Conservation (phyloP, 768 basidiomycete genomes). For the Tylopilus intermedius region DNA sequence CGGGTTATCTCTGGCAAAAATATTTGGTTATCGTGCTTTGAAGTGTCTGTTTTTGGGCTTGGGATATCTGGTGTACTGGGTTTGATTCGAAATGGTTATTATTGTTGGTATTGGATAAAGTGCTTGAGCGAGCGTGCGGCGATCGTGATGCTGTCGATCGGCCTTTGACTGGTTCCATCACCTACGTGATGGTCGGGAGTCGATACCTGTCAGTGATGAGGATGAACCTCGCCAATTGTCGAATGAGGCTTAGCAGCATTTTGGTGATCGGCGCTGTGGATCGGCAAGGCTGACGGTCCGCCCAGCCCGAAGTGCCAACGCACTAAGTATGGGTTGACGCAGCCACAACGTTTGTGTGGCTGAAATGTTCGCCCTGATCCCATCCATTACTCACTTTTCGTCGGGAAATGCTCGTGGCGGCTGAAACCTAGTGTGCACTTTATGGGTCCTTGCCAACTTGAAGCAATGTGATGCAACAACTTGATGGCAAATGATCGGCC, state of each 20-base stretch:
- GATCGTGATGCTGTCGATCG: not conserved
- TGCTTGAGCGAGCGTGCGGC: not conserved
- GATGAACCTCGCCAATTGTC: not conserved
- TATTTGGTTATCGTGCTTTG: not conserved
- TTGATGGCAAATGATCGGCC: too few relatives aligned
- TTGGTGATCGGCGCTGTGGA: not conserved
- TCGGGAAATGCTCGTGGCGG: too few relatives aligned
- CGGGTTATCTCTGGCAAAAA: not conserved
- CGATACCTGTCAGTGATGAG: not conserved
- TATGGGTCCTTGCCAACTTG: too few relatives aligned
- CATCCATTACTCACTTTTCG: too few relatives aligned
- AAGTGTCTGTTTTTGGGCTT: not conserved
- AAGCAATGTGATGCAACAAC: too few relatives aligned
- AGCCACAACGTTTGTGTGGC: too few relatives aligned
- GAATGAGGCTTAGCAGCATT: not conserved
- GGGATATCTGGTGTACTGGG: not conserved
- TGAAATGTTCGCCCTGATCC: too few relatives aligned
- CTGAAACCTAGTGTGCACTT: too few relatives aligned
- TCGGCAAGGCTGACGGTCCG: too few relatives aligned
- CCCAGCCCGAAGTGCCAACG: not conserved
- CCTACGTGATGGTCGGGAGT: not conserved
- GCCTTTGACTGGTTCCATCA: not conserved
- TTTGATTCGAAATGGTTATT: not conserved
- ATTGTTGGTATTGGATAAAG: not conserved
- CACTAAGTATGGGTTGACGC: too few relatives aligned